Evolutionary conservation across 345 rosid species (phyloP).

Genomic region (Salix udensis): DNA sequence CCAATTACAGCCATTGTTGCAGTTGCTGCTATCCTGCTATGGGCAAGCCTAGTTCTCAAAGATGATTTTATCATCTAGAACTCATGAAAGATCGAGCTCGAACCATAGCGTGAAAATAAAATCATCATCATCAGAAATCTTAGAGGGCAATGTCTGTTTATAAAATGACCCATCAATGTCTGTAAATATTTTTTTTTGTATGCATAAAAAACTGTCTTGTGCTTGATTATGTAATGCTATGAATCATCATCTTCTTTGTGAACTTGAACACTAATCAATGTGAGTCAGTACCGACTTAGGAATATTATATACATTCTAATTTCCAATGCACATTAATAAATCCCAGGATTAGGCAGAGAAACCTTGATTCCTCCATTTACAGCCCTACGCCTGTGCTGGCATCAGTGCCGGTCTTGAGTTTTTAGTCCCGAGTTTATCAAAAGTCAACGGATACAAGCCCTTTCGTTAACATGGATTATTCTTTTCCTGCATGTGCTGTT

Average conservation of each 20-base stretch:
- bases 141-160: neutral
- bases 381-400: constrained; percentile 3
- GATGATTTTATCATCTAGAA: constrained; percentile 39
- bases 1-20: constrained; percentile 38
- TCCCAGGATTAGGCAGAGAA: constrained; percentile 1
- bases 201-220: neutral
- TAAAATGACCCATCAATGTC: neutral
- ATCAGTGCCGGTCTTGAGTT: neutral
- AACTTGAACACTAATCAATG: neutral
- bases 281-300: neutral
- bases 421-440: neutral
- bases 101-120: neutral
- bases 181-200: neutral
- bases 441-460: constrained; percentile 9
- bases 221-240: neutral
- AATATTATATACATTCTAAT: neutral
- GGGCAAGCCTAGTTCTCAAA: constrained; percentile 33
- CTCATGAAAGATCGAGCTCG: neutral
- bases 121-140: neutral
- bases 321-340: neutral
- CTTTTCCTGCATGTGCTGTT: too few species aligned
- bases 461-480: neutral
- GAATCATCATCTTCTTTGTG: neutral
- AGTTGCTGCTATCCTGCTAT: constrained; percentile 38
- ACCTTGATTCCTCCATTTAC: neutral